Evolutionary conservation across 2,329 filamentous ascomycete genomes (phyloP), one percentile per base, ranked within the genome.

Genomic region (Diaporthe citri): DNA sequence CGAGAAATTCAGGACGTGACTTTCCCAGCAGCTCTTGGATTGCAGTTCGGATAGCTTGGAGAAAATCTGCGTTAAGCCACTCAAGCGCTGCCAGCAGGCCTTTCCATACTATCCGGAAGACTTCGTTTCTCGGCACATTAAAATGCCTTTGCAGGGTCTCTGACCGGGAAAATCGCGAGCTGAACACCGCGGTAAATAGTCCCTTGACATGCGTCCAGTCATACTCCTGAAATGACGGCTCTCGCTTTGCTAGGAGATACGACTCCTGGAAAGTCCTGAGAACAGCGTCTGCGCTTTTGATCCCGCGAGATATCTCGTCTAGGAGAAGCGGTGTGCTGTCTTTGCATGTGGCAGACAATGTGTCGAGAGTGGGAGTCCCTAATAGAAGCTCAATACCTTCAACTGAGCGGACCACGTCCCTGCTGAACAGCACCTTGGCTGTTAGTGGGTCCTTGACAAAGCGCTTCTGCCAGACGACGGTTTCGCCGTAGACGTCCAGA

Each of bases 381-480:
- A 67, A 66, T 3, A 74, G 56, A 9, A 74, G 43, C 57, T 72
- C 66, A 52, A 74, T 12, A 6, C 48, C 67, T 34, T 74, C 73
- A 3, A 51, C 36, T 3, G 56, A 52, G n/a, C 28, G 57, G 2
- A 72, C 57, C 13, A 15, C 48, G 1, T 56, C n/a, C 9, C n/a
- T 10, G 28, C 57, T 57, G 5, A 74, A 55, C 7, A 74, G 28
- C 13, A 6, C 22, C 39, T 41, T 52, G 4, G 39, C 25, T 28
- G 67, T 34, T 57, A 72, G n/a, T 8, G 73, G 39, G 13, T 74
- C 73, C 9, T 48, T 67, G n/a, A 74, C 59, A 25, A 74, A 74
- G 15, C 73, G 73, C 73, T 74, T 57, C 39, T 74, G 73, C 73
- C 73, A 74, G 15, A 51, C n/a, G 15, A 72, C 5, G 13, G 48